Evolutionary conservation across 192 early-diverging fungal genomes (phyloP).

Genomic region (Coemansia sp.): DNA sequence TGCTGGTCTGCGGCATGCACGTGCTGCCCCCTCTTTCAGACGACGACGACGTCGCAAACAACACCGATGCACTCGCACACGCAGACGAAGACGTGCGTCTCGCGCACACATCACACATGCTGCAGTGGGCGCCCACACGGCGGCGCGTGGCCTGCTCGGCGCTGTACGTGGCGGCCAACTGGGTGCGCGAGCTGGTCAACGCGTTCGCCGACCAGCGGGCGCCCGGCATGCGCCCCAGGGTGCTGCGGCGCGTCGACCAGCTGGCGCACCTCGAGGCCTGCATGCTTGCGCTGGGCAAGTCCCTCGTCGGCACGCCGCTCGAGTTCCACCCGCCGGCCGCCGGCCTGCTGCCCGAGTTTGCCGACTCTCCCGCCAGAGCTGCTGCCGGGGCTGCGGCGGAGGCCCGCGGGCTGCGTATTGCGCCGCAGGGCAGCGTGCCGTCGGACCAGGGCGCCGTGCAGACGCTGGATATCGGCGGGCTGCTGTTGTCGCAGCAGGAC

Average conservation of each 20-base stretch:
- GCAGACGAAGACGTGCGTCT: slow-evolving; percentile 38
- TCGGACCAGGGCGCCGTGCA: not conserved
- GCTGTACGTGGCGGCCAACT: slow-evolving; percentile 40
- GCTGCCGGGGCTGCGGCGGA: not conserved
- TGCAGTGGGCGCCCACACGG: slow-evolving; percentile 20
- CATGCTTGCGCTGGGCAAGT: slow-evolving; percentile 22
- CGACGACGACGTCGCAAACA: too few species aligned
- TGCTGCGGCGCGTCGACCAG: slow-evolving; percentile 40
- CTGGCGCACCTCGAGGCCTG: slow-evolving; percentile 26
- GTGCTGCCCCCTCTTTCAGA: too few species aligned
- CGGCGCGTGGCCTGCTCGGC: slow-evolving; percentile 37
- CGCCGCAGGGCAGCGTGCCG: too few species aligned
- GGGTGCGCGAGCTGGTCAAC: slow-evolving; percentile 70
- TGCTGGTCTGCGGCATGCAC: slow-evolving; percentile 64
- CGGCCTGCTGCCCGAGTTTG: slow-evolving; percentile 31
- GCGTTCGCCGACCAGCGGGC: slow-evolving; percentile 56
- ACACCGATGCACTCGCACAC: slow-evolving; percentile 26
- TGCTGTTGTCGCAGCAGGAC: slow-evolving; percentile 44
- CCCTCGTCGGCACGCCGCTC: slow-evolving; percentile 19
- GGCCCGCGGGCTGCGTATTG: not conserved
- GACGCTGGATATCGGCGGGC: slow-evolving; percentile 30
- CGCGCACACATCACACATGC: slow-evolving; percentile 15
- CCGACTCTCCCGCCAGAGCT: slow-evolving; percentile 15
- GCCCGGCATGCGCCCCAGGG: slow-evolving; percentile 23
- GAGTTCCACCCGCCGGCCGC: slow-evolving; percentile 31